These are phyloP conservation scores for Diaporthe ilicicola DNA, from an alignment of 2,329 filamentous ascomycete genomes.

Conservation along the genomic window DNA sequence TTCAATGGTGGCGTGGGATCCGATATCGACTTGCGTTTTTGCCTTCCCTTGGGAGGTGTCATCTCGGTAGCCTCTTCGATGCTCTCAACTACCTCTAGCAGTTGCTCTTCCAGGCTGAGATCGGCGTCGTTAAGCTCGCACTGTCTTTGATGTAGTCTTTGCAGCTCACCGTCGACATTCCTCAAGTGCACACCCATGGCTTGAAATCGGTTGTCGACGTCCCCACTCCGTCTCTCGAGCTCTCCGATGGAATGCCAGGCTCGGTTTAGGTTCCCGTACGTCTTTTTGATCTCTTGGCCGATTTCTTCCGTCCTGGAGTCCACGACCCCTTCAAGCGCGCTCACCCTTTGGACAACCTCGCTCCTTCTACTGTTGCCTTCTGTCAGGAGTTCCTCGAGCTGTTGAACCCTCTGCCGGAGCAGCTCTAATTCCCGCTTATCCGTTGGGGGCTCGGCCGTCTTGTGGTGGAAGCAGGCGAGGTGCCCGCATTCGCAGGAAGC, in stretches of 20 bases:
- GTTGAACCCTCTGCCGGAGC: constrained; percentile 48
- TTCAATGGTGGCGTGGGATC: constrained; percentile 13
- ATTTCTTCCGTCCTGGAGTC: constrained; percentile 61
- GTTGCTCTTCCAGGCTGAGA: constrained; percentile 62
- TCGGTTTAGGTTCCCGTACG: constrained; percentile 62
- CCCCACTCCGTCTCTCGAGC: constrained; percentile 49
- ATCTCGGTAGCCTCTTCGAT: constrained; percentile 35
- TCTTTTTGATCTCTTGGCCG: constrained; percentile 60
- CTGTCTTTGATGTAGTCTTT: constrained; percentile 57
- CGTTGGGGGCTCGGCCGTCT: constrained; percentile 52
- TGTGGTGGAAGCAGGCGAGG: constrained; percentile 66
- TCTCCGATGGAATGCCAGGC: constrained; percentile 62
- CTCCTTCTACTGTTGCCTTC: constrained; percentile 41
- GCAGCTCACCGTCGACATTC: constrained; percentile 50
- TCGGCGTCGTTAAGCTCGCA: constrained; percentile 60
- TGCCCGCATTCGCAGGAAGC: constrained; percentile 68
- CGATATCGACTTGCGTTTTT: constrained; percentile 34
- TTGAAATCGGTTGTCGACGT: constrained; percentile 48
- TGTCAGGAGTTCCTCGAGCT: constrained; percentile 31
- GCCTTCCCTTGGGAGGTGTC: constrained; percentile 38
- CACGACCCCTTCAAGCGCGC: constrained; percentile 61
- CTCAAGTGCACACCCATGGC: constrained; percentile 52
- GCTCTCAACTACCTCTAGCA: constrained; percentile 58
- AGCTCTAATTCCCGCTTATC: constrained; percentile 58
- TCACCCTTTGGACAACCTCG: constrained; percentile 53